Percentiles rank a stretch among this genome's conserved stretches.
Evolutionary conservation across 2,329 filamentous ascomycete genomes (phyloP).

Genomic region (Cytospora mali): DNA sequence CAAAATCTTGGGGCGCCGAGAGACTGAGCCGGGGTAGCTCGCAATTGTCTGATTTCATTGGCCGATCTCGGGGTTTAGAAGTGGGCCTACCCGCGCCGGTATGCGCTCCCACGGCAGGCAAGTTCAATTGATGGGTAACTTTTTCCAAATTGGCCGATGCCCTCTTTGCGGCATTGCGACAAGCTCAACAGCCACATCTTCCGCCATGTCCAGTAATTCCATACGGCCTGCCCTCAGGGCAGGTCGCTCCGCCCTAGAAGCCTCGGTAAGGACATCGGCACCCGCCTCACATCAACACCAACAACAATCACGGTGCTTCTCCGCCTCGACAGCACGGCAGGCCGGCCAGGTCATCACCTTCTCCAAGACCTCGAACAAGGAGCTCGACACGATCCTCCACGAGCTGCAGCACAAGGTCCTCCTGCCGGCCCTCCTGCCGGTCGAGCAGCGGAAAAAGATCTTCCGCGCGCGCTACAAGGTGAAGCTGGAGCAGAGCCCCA

Average conservation of each 20-base stretch:
- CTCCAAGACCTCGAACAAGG: conserved; percentile 51
- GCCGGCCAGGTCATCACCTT: conserved; percentile 47
- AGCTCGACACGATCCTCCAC: conserved; percentile 56
- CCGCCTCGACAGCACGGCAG: conserved; percentile 31
- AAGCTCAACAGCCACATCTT: conserved; percentile 8
- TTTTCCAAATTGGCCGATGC: conserved; percentile 24
- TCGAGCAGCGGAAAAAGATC: conserved; percentile 56
- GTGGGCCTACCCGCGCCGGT: neutral
- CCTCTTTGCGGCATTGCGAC: conserved; percentile 14
- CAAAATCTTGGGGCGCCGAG: conserved; percentile 26
- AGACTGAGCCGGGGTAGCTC: conserved; percentile 12
- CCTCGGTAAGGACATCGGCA: conserved; percentile 24
- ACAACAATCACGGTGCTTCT: conserved; percentile 31
- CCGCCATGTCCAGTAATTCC: conserved; percentile 32
- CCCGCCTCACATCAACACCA: conserved; percentile 12
- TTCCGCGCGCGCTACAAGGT: conserved; percentile 50
- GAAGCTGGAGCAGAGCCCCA: conserved; percentile 56
- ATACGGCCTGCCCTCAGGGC: conserved; percentile 32
- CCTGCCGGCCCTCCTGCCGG: conserved; percentile 61
- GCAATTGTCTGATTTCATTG: conserved; percentile 11
- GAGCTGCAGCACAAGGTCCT: conserved; percentile 61
- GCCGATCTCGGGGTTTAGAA: neutral
- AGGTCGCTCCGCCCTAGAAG: conserved; percentile 29
- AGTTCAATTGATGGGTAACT: conserved; percentile 9
- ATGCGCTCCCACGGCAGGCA: neutral